These are phyloP conservation scores for Pinus taeda DNA, from an alignment of 75 land plant genomes.

Conservation along the genomic window DNA sequence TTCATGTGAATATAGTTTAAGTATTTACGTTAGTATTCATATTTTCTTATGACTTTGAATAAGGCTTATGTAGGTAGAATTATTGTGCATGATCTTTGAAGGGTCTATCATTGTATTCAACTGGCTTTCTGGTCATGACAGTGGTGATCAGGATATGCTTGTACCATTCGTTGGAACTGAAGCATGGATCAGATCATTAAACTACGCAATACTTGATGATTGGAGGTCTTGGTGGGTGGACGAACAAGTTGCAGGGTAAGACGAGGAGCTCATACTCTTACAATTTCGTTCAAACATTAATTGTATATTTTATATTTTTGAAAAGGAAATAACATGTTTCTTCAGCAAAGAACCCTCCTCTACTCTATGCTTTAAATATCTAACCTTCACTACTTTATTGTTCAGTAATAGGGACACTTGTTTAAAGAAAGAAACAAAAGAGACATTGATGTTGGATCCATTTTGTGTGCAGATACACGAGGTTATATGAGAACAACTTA, in stretches of 20 bases:
- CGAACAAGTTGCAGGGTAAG: constrained; percentile 70
- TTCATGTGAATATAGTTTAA: too few relatives aligned
- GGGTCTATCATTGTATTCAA: too few relatives aligned
- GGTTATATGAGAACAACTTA: constrained; percentile 30
- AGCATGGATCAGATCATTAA: constrained; percentile 48
- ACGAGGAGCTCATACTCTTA: too few relatives aligned
- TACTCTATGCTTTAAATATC: neutral
- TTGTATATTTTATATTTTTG: neutral
- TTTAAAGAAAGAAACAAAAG: neutral
- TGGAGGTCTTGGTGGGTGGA: constrained; percentile 63
- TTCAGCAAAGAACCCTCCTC: too few relatives aligned
- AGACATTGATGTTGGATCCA: neutral
- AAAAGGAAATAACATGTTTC: neutral
- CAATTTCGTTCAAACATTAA: neutral
- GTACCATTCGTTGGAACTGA: constrained; percentile 55
- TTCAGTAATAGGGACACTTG: neutral
- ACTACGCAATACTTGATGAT: constrained; percentile 27
- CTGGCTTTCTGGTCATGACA: neutral
- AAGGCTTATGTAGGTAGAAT: too few relatives aligned
- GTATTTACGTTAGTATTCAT: too few relatives aligned
- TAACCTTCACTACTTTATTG: neutral
- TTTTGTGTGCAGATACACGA: constrained; percentile 29
- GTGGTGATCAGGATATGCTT: constrained; percentile 68
- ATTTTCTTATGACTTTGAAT: too few relatives aligned
- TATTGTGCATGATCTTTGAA: too few relatives aligned